Evolutionary conservation across 257 asterid genomes (phyloP).

Genomic region (Rubia yunnanensis): DNA sequence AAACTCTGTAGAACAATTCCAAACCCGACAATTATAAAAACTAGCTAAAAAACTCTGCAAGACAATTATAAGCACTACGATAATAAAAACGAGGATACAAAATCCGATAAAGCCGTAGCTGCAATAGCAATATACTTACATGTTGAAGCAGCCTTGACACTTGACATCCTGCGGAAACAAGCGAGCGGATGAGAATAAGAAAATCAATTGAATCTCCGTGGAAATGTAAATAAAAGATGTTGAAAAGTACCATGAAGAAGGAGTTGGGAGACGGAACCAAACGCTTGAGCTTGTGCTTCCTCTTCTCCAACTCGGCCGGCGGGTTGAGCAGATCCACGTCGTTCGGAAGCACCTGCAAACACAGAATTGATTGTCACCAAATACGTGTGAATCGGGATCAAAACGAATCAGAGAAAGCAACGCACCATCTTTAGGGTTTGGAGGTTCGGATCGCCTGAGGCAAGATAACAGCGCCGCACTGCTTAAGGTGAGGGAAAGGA

Average conservation of each 20-base stretch:
- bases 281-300: conserved; percentile 76
- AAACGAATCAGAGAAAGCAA: neutral
- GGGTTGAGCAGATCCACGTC: conserved; percentile 58
- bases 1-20: too few species aligned
- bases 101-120: neutral
- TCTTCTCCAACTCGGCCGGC: conserved; percentile 62
- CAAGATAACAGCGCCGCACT: too few species aligned
- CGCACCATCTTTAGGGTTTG: too few species aligned
- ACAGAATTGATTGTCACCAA: too few species aligned
- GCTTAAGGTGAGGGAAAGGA: neutral
- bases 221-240: neutral
- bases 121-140: conserved; percentile 22
- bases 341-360: conserved; percentile 40
- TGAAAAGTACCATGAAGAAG: conserved; percentile 35
- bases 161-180: conserved; percentile 36
- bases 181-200: neutral
- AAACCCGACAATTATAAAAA: too few species aligned
- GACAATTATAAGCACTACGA: too few species aligned
- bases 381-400: too few species aligned
- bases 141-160: conserved; percentile 63
- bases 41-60: too few species aligned
- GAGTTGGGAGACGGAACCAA: conserved; percentile 48
- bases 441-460: neutral
- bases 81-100: neutral
- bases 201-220: neutral